These are phyloP conservation scores for Pulveroboletus sp. DNA, from an alignment of 768 basidiomycete species.

Conservation along the genomic window DNA sequence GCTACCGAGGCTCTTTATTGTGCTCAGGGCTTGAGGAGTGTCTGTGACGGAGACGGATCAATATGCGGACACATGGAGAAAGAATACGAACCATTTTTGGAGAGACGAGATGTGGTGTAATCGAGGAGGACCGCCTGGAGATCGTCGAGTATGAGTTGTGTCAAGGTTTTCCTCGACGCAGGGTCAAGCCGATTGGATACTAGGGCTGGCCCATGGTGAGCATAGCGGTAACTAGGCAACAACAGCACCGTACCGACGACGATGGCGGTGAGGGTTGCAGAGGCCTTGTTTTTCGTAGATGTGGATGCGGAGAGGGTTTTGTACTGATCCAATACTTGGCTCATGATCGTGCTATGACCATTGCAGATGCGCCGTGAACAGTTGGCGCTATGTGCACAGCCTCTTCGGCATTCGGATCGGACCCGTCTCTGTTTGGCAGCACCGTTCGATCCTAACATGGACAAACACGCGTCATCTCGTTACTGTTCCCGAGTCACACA, in stretches of 20 bases:
- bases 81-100: constrained; percentile 48
- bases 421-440: constrained; percentile 16
- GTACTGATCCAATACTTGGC: constrained; percentile 15
- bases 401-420: constrained; percentile 4
- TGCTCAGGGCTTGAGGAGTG: constrained; percentile 60
- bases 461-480: constrained; percentile 20
- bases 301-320: constrained; percentile 12
- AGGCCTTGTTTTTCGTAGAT: constrained; percentile 2
- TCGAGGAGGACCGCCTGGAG: constrained; percentile 37
- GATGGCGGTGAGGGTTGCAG: constrained; percentile 15
- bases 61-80: constrained; percentile 1
- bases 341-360: constrained; percentile 13
- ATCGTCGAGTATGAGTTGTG: constrained; percentile 60
- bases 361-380: neutral
- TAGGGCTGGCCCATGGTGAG: constrained; percentile 16
- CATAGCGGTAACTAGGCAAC: constrained; percentile 8
- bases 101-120: constrained; percentile 47
- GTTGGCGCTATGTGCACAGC: constrained; percentile 13
- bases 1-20: constrained; percentile 74
- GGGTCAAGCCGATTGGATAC: constrained; percentile 30
- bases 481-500: neutral
- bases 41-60: constrained; percentile 41
- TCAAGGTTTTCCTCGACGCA: constrained; percentile 49
- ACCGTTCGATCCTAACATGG: constrained; percentile 17
- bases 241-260: constrained; percentile 9